These are phyloP conservation scores for Loxodes magnus DNA, from an alignment of 73 alveolate species.

Conservation along the genomic window DNA sequence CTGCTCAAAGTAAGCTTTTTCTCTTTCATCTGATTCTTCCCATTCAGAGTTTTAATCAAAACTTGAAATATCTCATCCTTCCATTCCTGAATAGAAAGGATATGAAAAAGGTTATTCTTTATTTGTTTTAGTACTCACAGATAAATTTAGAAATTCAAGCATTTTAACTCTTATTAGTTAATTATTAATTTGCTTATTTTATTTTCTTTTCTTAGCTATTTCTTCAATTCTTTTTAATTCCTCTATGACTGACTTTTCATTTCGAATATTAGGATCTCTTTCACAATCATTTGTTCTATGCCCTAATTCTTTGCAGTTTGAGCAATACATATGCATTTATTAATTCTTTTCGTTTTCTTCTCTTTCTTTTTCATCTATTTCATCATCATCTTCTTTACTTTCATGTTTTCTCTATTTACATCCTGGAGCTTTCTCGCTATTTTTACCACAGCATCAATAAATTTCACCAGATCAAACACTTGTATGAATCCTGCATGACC, in stretches of 20 bases:
- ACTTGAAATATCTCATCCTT: no score
- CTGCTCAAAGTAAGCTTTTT: no score
- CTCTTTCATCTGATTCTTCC: no score
- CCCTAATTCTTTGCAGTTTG: conserved; percentile 52
- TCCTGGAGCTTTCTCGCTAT: conserved; percentile 40
- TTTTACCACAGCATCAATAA: conserved; percentile 72
- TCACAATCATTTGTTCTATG: conserved; percentile 37
- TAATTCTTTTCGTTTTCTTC: conserved; percentile 24
- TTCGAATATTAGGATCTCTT: conserved; percentile 48
- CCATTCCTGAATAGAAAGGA: no score
- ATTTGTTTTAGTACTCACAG: no score
- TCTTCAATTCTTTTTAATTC: conserved; percentile 36
- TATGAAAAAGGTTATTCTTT: no score
- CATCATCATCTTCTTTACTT: conserved; percentile 61
- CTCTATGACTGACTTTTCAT: conserved; percentile 13
- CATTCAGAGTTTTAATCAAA: no score
- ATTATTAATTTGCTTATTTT: no score
- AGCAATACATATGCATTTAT: conserved; percentile 18
- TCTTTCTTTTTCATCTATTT: conserved; percentile 19
- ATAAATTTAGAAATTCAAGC: no score
- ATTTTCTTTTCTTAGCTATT: conserved; percentile 14
- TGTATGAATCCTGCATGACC: conserved; percentile 54
- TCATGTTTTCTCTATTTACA: conserved; percentile 52
- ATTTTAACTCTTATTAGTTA: no score
- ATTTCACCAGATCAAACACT: conserved; percentile 46